A percentile compares a stretch with the other conserved stretches of the same genome.
Conservation (phyloP, 768 basidiomycete species). For the Rhodotorula taiwanensis region DNA sequence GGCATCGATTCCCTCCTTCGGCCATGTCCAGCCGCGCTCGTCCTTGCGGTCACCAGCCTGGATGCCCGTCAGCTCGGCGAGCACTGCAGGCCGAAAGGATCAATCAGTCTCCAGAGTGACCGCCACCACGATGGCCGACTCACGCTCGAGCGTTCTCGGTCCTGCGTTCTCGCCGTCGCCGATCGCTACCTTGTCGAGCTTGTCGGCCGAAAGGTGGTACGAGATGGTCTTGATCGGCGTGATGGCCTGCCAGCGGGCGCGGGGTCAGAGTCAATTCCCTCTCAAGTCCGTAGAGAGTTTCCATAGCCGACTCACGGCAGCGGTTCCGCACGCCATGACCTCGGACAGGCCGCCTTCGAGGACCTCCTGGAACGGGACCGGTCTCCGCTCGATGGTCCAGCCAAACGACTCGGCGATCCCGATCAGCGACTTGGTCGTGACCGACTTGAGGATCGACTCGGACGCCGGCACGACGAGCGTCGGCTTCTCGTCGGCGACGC, state of each 20-base stretch:
- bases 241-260: too few relatives aligned
- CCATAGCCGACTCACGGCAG: constrained; percentile 39
- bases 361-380: constrained; percentile 37
- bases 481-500: constrained; percentile 5
- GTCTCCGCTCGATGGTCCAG: constrained; percentile 36
- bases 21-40: constrained; percentile 31
- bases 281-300: too few relatives aligned
- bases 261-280: too few relatives aligned
- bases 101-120: too few relatives aligned
- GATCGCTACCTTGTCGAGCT: constrained; percentile 35
- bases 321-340: constrained; percentile 40
- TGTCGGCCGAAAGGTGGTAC: constrained; percentile 23
- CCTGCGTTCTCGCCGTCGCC: constrained; percentile 39
- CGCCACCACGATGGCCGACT: neutral
- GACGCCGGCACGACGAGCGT: constrained; percentile 38
- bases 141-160: constrained; percentile 33
- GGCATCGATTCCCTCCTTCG: constrained; percentile 34
- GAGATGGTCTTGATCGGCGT: constrained; percentile 41
- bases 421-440: constrained; percentile 39
- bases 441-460: constrained; percentile 37
- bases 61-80: constrained; percentile 37
- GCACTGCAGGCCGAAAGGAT: constrained; percentile 5
- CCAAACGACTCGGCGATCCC: constrained; percentile 36
- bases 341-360: constrained; percentile 37
- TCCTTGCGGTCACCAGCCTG: constrained; percentile 35